Percentiles rank a stretch among this genome's conserved stretches.
Conservation (phyloP, 116 monocot genomes). For the Posidonia oceanica region DNA sequence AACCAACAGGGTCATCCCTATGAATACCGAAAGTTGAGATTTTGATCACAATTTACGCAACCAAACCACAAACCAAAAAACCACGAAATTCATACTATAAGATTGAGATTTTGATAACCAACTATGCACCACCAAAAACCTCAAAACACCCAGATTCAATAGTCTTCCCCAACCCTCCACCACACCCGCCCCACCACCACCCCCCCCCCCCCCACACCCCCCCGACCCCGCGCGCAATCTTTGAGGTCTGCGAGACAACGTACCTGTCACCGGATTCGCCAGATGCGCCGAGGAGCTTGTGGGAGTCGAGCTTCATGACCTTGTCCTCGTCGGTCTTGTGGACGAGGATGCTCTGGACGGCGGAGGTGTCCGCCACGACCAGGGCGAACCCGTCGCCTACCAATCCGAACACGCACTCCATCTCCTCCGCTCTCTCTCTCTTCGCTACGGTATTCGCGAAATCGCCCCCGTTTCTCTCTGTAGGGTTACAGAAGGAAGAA, state of each 20-base stretch:
- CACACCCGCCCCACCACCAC: too few relatives aligned
- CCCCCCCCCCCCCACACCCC: too few relatives aligned
- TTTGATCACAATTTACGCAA: neutral
- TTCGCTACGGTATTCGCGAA: too few relatives aligned
- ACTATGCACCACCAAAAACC: neutral
- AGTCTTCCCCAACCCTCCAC: too few relatives aligned
- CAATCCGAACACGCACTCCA: constrained; percentile 69
- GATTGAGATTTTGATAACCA: too few relatives aligned
- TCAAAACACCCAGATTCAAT: neutral
- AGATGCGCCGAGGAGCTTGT: constrained; percentile 72
- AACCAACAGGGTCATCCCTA: neutral
- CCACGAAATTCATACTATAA: neutral
- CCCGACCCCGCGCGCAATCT: too few relatives aligned
- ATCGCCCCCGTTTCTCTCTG: too few relatives aligned
- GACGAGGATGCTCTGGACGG: constrained; percentile 52
- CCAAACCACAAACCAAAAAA: neutral
- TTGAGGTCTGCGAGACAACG: neutral
- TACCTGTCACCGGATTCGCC: constrained; percentile 62
- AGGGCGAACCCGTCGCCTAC: constrained; percentile 55
- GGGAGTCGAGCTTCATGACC: constrained; percentile 64
- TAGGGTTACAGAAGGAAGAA: too few relatives aligned
- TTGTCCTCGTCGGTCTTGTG: constrained; percentile 73
- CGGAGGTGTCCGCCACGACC: constrained; percentile 45
- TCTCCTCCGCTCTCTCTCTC: constrained; percentile 11
- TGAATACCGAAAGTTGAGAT: neutral